phyloP scores from a whole-genome alignment of 192 early-diverging fungal genomes.

The Jimgerdemannia lactiflua region DNA sequence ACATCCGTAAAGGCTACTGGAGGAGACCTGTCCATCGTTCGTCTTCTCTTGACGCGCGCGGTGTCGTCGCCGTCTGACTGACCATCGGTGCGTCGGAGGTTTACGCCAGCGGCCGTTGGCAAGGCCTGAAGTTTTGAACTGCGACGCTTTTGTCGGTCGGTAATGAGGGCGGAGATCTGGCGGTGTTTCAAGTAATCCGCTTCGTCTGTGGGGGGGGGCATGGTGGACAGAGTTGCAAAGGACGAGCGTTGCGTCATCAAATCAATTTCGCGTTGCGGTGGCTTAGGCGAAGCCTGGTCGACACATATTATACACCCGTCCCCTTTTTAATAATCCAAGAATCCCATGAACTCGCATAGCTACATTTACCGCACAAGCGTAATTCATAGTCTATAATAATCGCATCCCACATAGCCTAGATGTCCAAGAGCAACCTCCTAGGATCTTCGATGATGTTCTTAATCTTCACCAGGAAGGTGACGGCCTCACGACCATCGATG shows the following conservation, averaged over 20 bases:
- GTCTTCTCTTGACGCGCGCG: background rate
- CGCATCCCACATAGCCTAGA: conserved; percentile 51
- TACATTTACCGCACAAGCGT: background rate
- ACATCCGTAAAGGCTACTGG: background rate
- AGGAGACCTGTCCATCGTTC: background rate
- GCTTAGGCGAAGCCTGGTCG: no score
- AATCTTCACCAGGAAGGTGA: conserved; percentile 95
- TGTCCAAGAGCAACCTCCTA: conserved; percentile 80
- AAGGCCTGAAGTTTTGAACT: background rate
- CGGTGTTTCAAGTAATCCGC: background rate
- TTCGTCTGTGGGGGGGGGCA: background rate
- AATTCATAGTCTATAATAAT: background rate
- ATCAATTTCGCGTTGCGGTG: no score
- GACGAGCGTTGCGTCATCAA: no score
- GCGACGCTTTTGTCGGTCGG: background rate
- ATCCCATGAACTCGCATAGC: background rate
- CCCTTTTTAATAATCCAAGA: background rate
- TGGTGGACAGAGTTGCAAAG: no score
- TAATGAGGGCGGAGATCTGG: background rate
- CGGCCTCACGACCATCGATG: conserved; percentile 98
- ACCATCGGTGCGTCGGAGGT: background rate
- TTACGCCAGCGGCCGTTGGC: background rate
- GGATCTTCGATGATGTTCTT: conserved; percentile 99
- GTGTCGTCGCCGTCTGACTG: background rate
- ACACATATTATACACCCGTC: no score